phyloP scores from a whole-genome alignment of 208 protist species.

The Acanthamoeba culbertsoni region DNA sequence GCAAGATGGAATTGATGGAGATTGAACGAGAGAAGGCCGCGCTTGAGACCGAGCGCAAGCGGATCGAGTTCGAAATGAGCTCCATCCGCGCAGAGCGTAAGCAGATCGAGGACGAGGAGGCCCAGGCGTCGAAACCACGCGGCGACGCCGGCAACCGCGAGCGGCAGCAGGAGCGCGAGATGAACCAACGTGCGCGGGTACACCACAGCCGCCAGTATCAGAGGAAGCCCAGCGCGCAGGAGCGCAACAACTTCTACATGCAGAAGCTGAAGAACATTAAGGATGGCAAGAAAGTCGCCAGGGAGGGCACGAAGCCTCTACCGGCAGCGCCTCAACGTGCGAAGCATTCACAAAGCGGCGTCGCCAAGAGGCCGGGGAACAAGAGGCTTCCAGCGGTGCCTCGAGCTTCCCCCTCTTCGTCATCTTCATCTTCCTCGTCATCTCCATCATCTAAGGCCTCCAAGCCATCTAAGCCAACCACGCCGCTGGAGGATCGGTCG shows the following conservation, averaged over 20 bases:
- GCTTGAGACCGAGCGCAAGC: too few relatives aligned
- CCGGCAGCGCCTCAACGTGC: background rate
- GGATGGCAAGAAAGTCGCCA: background rate
- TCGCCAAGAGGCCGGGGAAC: too few relatives aligned
- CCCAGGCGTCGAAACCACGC: too few relatives aligned
- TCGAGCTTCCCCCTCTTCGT: too few relatives aligned
- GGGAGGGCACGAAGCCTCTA: background rate
- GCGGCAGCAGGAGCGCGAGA: background rate
- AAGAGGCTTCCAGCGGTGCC: background rate
- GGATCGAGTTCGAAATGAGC: too few relatives aligned
- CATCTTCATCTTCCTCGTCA: too few relatives aligned
- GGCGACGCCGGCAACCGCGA: background rate
- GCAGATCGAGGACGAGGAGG: background rate
- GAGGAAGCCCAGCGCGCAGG: background rate
- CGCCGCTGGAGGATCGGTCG: background rate
- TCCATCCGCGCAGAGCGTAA: too few relatives aligned
- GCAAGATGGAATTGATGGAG: too few relatives aligned
- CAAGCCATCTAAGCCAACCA: background rate
- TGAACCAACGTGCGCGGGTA: background rate
- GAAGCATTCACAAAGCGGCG: background rate
- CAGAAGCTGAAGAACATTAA: background rate
- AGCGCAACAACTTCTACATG: background rate
- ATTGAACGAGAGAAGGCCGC: too few relatives aligned
- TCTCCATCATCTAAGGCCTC: background rate
- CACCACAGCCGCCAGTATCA: background rate